Evolutionary conservation across 2,329 filamentous ascomycete species (phyloP).

Genomic region (Acarospora socialis): DNA sequence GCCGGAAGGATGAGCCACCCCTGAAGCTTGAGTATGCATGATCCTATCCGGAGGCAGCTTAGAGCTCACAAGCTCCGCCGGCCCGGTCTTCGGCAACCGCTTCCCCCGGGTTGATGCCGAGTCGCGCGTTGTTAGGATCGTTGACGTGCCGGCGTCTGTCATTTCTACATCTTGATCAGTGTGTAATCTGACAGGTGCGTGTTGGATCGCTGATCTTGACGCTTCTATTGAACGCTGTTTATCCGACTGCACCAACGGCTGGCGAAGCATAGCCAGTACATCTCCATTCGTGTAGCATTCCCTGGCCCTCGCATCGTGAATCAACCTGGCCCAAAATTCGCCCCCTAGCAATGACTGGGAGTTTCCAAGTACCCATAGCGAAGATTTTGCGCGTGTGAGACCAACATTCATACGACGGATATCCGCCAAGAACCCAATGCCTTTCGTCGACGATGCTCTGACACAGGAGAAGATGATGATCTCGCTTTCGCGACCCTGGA

Average conservation of each 20-base stretch:
- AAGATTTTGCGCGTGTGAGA: conserved; percentile 89
- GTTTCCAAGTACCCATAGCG: conserved; percentile 91
- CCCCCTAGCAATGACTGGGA: conserved; percentile 74
- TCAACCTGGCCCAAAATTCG: conserved; percentile 77
- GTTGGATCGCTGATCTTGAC: too few relatives aligned
- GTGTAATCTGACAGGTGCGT: too few relatives aligned
- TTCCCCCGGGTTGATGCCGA: too few relatives aligned
- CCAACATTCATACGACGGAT: conserved; percentile 99
- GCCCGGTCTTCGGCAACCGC: conserved; percentile 25
- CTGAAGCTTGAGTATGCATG: conserved; percentile 1
- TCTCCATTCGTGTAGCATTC: conserved; percentile 63
- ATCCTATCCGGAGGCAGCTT: conserved; percentile 4
- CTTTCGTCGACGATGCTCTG: conserved; percentile 76
- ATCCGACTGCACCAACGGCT: too few relatives aligned
- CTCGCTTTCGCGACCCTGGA: conserved; percentile 91
- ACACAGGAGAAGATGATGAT: conserved; percentile 99
- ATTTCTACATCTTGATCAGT: too few relatives aligned
- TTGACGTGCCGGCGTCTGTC: too few relatives aligned
- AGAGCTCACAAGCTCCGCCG: conserved; percentile 6
- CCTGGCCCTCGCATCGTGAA: conserved; percentile 63
- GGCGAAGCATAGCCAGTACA: too few relatives aligned
- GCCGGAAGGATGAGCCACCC: conserved; percentile 26
- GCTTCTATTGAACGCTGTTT: too few relatives aligned
- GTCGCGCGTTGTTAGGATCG: too few relatives aligned
- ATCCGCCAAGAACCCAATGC: conserved; percentile 96